These are phyloP conservation scores for Capsella bursapastoris DNA, from an alignment of 345 rosid species.

Conservation along the genomic window DNA sequence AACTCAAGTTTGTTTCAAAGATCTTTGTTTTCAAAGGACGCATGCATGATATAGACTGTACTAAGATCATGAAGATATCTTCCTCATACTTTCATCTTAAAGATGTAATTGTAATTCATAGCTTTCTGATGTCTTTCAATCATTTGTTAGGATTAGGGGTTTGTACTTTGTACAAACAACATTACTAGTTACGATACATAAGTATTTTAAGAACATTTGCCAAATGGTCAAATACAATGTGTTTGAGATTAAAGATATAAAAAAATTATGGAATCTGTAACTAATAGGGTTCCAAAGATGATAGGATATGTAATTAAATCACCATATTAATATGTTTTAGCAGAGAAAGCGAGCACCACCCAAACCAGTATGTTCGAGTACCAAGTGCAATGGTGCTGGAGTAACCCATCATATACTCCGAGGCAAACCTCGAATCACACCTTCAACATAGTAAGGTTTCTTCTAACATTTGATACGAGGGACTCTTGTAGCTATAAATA, in stretches of 20 bases:
- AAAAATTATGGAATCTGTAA: not conserved
- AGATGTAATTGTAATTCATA: not conserved
- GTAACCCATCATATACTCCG: too few species aligned
- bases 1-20: not conserved
- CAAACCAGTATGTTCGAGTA: too few species aligned
- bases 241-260: not conserved
- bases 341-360: too few species aligned
- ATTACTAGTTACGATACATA: not conserved
- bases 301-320: not conserved
- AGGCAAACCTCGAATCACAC: too few species aligned
- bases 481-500: not conserved
- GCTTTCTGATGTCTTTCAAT: constrained; percentile 1
- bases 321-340: not conserved
- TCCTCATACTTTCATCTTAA: not conserved
- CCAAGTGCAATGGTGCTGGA: too few species aligned
- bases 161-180: not conserved
- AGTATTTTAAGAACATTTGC: not conserved
- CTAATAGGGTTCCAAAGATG: not conserved
- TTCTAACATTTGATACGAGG: not conserved
- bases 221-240: not conserved
- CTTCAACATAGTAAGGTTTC: not conserved
- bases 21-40: not conserved
- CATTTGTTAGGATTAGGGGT: constrained; percentile 5
- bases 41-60: not conserved
- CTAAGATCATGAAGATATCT: constrained; percentile 3